phyloP scores from a whole-genome alignment of 169 alveolate species.

The Plasmodium gallinaceum region DNA sequence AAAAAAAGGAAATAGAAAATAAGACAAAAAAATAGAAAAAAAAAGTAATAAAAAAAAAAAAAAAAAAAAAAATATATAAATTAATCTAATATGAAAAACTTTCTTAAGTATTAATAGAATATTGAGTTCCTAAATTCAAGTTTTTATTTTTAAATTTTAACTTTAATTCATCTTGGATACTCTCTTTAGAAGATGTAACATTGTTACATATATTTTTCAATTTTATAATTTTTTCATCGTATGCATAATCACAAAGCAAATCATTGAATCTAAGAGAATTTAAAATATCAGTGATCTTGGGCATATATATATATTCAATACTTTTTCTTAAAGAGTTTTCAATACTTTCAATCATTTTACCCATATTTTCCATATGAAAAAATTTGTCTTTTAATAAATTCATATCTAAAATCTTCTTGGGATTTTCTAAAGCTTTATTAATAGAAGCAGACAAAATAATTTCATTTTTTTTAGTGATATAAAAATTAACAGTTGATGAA shows the following conservation, averaged over 20 bases:
- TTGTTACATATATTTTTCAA: conserved; percentile 16
- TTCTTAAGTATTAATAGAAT: conserved; percentile 22
- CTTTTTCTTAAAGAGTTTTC: conserved; percentile 64
- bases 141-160: conserved; percentile 19
- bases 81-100: neutral
- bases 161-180: conserved; percentile 39
- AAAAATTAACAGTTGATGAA: conserved; percentile 46
- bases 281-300: conserved; percentile 41
- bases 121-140: conserved; percentile 11
- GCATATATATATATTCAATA: conserved; percentile 53
- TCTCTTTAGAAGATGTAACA: conserved; percentile 6
- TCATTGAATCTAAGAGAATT: conserved; percentile 42
- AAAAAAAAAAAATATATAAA: neutral
- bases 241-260: neutral
- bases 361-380: conserved; percentile 68
- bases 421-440: conserved; percentile 66
- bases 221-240: neutral
- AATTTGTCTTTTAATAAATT: conserved; percentile 52
- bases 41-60: neutral
- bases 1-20: no score
- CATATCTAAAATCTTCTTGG: conserved; percentile 39
- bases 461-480: conserved; percentile 26
- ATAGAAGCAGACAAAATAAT: conserved; percentile 51
- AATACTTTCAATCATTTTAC: conserved; percentile 57
- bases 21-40: no score